phyloP scores from a whole-genome alignment of 2,329 filamentous ascomycete genomes.

The Thyridium curvatum region DNA sequence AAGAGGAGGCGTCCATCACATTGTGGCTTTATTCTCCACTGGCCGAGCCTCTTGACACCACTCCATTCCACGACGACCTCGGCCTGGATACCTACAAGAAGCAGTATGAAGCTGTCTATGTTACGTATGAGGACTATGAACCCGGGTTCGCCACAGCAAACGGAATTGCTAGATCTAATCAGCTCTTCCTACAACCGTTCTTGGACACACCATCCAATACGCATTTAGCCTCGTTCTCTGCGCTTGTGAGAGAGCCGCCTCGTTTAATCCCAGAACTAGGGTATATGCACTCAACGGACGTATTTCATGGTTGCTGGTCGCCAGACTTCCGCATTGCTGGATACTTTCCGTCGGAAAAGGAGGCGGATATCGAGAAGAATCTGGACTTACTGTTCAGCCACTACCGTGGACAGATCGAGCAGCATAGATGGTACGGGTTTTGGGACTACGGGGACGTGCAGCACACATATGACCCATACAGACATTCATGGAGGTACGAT shows the following conservation, averaged over 20 bases:
- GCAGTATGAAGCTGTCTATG: conserved; percentile 54
- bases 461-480: conserved; percentile 53
- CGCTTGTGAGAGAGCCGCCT: too few species aligned
- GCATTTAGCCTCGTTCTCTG: too few species aligned
- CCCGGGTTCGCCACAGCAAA: conserved; percentile 46
- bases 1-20: conserved; percentile 44
- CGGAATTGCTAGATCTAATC: conserved; percentile 52
- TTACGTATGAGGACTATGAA: conserved; percentile 60
- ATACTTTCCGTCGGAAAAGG: too few species aligned
- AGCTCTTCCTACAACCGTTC: conserved; percentile 48
- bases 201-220: conserved; percentile 43
- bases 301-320: conserved; percentile 48
- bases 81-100: conserved; percentile 48
- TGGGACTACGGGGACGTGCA: conserved; percentile 57
- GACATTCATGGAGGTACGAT: conserved; percentile 58
- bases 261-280: conserved; percentile 38
- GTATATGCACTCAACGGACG: conserved; percentile 45
- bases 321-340: too few species aligned
- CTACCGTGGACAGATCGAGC: conserved; percentile 48
- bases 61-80: conserved; percentile 52
- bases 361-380: conserved; percentile 41
- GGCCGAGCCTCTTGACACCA: conserved; percentile 47
- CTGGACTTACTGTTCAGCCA: conserved; percentile 51
- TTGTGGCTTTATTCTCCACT: conserved; percentile 55
- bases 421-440: conserved; percentile 58